These are phyloP conservation scores for Malassezia yamatoensis DNA, from an alignment of 1,284 basidiomycete genomes.

Conservation along the genomic window DNA sequence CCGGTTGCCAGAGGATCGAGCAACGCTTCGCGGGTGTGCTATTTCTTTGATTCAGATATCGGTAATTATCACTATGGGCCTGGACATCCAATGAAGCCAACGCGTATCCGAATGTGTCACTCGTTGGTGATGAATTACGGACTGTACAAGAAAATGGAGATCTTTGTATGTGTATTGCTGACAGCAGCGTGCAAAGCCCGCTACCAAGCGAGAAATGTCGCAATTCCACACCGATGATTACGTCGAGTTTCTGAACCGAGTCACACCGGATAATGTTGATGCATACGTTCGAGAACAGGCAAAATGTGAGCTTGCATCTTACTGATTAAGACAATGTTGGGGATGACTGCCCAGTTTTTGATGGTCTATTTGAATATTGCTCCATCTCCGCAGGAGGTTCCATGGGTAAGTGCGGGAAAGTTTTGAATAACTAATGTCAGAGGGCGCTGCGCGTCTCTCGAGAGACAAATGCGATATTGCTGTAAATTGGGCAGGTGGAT, in stretches of 20 bases:
- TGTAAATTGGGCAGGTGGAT: conserved; percentile 94
- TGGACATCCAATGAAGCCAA: conserved; percentile 57
- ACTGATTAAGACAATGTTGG: conserved; percentile 61
- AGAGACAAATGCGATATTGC: conserved; percentile 98
- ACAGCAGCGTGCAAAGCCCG: conserved; percentile 74
- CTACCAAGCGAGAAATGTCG: conserved; percentile 94
- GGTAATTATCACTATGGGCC: conserved; percentile 98
- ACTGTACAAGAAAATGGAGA: conserved; percentile 51
- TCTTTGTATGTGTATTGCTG: conserved; percentile 41
- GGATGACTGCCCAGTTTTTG: conserved; percentile 97
- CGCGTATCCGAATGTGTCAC: conserved; percentile 93
- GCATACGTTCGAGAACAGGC: conserved; percentile 87
- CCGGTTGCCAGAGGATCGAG: conserved; percentile 23
- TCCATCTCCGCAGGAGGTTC: conserved; percentile 96
- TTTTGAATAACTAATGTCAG: conserved; percentile 50
- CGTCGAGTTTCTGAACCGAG: conserved; percentile 73
- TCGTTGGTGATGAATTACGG: conserved; percentile 99
- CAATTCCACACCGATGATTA: conserved; percentile 92
- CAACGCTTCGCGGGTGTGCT: conserved; percentile 40
- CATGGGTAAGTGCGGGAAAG: conserved; percentile 62
- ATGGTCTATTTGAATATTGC: conserved; percentile 94
- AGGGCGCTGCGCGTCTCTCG: conserved; percentile 89
- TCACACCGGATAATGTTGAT: conserved; percentile 74
- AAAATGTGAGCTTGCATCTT: conserved; percentile 60
- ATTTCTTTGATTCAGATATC: conserved; percentile 75